These are phyloP conservation scores for Solanum hybrid DNA, from an alignment of 305 asterid genomes.

Conservation along the genomic window DNA sequence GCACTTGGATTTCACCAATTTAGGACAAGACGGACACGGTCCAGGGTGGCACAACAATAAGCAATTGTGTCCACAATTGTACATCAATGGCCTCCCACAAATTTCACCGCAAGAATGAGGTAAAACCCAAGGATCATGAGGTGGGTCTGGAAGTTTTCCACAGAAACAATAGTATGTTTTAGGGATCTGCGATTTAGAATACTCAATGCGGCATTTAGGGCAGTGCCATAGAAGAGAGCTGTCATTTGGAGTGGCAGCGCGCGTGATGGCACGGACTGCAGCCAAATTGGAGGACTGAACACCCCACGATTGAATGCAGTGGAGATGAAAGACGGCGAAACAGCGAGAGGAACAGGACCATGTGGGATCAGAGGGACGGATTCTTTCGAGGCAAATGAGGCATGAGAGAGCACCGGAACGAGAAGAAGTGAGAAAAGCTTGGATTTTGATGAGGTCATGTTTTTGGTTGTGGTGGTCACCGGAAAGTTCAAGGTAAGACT, in stretches of 20 bases:
- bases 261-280: conserved; percentile 62
- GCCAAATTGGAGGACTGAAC: conserved; percentile 63
- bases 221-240: conserved; percentile 66
- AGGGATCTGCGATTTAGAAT: conserved; percentile 56
- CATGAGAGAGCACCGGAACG: conserved; percentile 88
- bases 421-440: conserved; percentile 84
- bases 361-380: conserved; percentile 72
- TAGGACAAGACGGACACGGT: conserved; percentile 90
- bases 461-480: conserved; percentile 23
- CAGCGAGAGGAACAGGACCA: conserved; percentile 90
- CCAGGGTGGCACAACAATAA: conserved; percentile 84
- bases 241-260: conserved; percentile 51
- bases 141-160: conserved; percentile 70
- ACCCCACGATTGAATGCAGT: conserved; percentile 92
- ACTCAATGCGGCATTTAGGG: conserved; percentile 88
- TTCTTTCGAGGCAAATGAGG: conserved; percentile 90
- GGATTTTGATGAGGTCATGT: conserved; percentile 80
- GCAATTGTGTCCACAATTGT: conserved; percentile 75
- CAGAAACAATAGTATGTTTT: conserved; percentile 65
- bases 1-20: conserved; percentile 52
- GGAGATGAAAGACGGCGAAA: conserved; percentile 85
- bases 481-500: conserved; percentile 63
- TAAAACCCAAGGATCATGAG: conserved; percentile 81
- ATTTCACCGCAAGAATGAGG: conserved; percentile 94
- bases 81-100: conserved; percentile 54